These are phyloP conservation scores for Barnettozyma botsteinii DNA, from an alignment of 805 yeast genomes.

Conservation along the genomic window DNA sequence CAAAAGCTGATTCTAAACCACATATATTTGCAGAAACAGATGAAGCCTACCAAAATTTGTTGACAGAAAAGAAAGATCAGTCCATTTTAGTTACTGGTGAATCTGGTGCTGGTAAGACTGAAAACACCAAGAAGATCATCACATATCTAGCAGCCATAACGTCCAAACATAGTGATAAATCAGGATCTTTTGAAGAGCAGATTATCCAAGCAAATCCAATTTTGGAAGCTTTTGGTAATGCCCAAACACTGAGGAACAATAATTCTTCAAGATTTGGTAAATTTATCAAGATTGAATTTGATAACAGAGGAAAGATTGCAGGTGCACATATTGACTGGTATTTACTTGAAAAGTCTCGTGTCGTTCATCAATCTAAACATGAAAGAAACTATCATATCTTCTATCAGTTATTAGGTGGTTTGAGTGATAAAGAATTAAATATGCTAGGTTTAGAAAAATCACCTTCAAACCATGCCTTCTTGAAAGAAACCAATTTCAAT, in stretches of 20 bases:
- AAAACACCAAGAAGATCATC: slow-evolving; percentile 89
- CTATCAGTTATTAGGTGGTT: slow-evolving; percentile 77
- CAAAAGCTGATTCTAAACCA: slow-evolving; percentile 53
- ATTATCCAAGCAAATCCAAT: slow-evolving; percentile 94
- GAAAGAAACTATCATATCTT: slow-evolving; percentile 92
- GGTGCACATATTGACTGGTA: slow-evolving; percentile 97
- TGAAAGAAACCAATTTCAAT: slow-evolving; percentile 46
- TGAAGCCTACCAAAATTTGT: slow-evolving; percentile 71
- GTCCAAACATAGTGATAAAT: slow-evolving; percentile 23
- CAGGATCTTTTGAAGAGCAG: slow-evolving; percentile 63
- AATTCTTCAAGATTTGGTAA: slow-evolving; percentile 97
- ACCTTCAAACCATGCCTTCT: slow-evolving; percentile 43
- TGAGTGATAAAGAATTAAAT: slow-evolving; percentile 42
- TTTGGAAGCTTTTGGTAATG: slow-evolving; percentile 93
- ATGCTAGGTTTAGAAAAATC: slow-evolving; percentile 40
- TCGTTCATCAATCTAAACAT: slow-evolving; percentile 60
- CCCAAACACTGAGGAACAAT: slow-evolving; percentile 89
- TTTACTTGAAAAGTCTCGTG: slow-evolving; percentile 87
- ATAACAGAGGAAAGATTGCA: slow-evolving; percentile 52
- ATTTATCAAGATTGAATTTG: slow-evolving; percentile 82
- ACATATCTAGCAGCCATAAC: slow-evolving; percentile 85
- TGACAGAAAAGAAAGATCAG: slow-evolving; percentile 69
- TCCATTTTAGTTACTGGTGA: slow-evolving; percentile 97
- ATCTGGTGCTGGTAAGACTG: slow-evolving; percentile 98
- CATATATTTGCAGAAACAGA: slow-evolving; percentile 92